phyloP scores from a whole-genome alignment of 2,329 filamentous ascomycete species.

The Hysterium pulicare region DNA sequence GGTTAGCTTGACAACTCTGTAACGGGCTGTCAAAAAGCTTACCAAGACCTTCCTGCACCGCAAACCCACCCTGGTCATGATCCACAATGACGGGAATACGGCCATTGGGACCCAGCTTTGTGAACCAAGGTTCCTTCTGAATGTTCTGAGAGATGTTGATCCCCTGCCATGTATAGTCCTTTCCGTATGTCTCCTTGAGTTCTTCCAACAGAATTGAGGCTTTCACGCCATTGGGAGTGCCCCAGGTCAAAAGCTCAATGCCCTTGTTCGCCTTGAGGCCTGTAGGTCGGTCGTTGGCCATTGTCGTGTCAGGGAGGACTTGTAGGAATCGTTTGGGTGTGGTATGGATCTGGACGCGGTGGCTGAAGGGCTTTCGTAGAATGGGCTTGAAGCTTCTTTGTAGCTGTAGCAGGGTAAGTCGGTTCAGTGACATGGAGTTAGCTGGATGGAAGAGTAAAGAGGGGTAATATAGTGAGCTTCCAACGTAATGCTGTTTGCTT shows the following conservation, averaged over 20 bases:
- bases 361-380: neutral
- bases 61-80: slow-evolving; percentile 58
- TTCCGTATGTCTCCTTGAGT: slow-evolving; percentile 62
- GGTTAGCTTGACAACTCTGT: slow-evolving; percentile 8
- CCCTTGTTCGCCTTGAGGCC: slow-evolving; percentile 61
- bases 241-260: slow-evolving; percentile 62
- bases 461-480: slow-evolving; percentile 19
- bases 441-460: slow-evolving; percentile 11
- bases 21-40: slow-evolving; percentile 6
- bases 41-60: slow-evolving; percentile 46
- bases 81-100: slow-evolving; percentile 65
- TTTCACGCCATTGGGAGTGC: slow-evolving; percentile 52
- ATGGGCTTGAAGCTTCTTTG: slow-evolving; percentile 10
- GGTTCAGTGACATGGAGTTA: slow-evolving; percentile 21
- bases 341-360: slow-evolving; percentile 15
- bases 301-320: slow-evolving; percentile 8
- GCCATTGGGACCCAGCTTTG: slow-evolving; percentile 60
- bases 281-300: slow-evolving; percentile 42
- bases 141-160: slow-evolving; percentile 60
- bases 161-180: slow-evolving; percentile 56
- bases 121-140: slow-evolving; percentile 67
- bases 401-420: slow-evolving; percentile 14
- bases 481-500: neutral
- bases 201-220: slow-evolving; percentile 62
- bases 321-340: slow-evolving; percentile 13